Conservation (phyloP, 1,284 basidiomycete species). For the Phellopilus nigrolimitatus region DNA sequence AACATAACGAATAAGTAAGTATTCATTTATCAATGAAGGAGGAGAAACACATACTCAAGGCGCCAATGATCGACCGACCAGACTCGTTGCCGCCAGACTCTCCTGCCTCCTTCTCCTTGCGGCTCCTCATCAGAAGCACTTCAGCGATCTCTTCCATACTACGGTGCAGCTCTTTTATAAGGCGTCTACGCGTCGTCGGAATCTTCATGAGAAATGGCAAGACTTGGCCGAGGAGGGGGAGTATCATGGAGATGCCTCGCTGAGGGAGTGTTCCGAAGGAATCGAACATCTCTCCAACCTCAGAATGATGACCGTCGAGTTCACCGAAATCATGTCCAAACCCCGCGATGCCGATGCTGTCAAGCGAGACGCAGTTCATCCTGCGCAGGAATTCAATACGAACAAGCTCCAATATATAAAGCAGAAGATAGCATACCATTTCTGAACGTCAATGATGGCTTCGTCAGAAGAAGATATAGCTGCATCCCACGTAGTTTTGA, state of each 20-base stretch:
- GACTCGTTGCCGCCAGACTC: conserved; percentile 15
- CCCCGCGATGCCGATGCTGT: conserved; percentile 53
- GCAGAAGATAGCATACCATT: conserved; percentile 35
- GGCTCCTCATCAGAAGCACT: conserved; percentile 39
- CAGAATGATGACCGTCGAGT: conserved; percentile 41
- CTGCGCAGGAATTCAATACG: conserved; percentile 24
- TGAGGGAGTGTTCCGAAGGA: conserved; percentile 31
- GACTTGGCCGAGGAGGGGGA: conserved; percentile 37
- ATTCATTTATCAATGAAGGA: neutral
- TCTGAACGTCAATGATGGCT: conserved; percentile 48
- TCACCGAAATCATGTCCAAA: conserved; percentile 55
- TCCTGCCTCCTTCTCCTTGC: conserved; percentile 40
- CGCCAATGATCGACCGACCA: conserved; percentile 46
- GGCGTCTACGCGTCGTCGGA: conserved; percentile 37
- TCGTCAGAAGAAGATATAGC: conserved; percentile 35
- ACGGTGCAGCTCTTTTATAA: conserved; percentile 34
- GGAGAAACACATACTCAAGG: conserved; percentile 38
- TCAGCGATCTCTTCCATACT: conserved; percentile 44
- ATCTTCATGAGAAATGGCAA: conserved; percentile 42
- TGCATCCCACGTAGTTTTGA: conserved; percentile 47
- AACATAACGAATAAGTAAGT: conserved; percentile 3
- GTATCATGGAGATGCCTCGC: conserved; percentile 26
- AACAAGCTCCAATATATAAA: neutral
- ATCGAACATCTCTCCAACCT: conserved; percentile 45
- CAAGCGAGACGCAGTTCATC: conserved; percentile 49